A percentile compares a stretch with the other conserved stretches of the same genome.
phyloP scores from a whole-genome alignment of 305 asterid species.

The Stenogyne calaminthoides region DNA sequence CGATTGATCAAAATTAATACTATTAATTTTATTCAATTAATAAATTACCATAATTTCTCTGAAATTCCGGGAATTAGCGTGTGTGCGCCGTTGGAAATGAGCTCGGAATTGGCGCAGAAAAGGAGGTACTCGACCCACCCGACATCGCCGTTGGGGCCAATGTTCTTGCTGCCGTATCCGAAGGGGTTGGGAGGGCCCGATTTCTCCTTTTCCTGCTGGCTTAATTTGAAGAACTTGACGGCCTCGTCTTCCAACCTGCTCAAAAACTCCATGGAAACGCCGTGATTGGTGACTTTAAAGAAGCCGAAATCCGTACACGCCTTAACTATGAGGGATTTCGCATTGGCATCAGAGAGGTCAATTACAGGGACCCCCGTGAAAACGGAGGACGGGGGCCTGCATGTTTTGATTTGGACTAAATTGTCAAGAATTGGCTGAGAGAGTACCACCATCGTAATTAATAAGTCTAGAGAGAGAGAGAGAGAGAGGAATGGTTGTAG shows the following conservation, averaged over 20 bases:
- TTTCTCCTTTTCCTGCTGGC: constrained; percentile 52
- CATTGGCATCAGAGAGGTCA: constrained; percentile 44
- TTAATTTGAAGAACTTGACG: constrained; percentile 41
- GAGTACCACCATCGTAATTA: constrained; percentile 38
- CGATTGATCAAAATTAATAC: too few species aligned
- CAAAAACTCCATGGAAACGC: constrained; percentile 49
- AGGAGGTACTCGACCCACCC: constrained; percentile 81
- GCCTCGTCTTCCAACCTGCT: constrained; percentile 47
- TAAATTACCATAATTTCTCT: constrained; percentile 40
- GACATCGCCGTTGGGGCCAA: constrained; percentile 69
- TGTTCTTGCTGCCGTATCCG: constrained; percentile 70
- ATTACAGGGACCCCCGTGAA: constrained; percentile 52
- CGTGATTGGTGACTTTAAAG: constrained; percentile 61
- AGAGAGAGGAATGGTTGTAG: not conserved
- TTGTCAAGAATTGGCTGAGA: constrained; percentile 44
- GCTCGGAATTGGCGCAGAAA: constrained; percentile 41
- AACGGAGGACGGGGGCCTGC: constrained; percentile 41
- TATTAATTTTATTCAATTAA: too few species aligned
- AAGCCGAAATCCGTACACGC: constrained; percentile 67
- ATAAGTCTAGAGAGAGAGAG: not conserved
- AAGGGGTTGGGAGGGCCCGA: constrained; percentile 56
- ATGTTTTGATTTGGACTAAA: constrained; percentile 38
- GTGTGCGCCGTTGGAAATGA: not conserved
- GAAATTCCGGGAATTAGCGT: constrained; percentile 35
- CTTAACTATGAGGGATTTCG: constrained; percentile 43